Base-by-base conservation (phyloP, 495 filamentous ascomycete species). In the Penicillium salamii region DNA sequence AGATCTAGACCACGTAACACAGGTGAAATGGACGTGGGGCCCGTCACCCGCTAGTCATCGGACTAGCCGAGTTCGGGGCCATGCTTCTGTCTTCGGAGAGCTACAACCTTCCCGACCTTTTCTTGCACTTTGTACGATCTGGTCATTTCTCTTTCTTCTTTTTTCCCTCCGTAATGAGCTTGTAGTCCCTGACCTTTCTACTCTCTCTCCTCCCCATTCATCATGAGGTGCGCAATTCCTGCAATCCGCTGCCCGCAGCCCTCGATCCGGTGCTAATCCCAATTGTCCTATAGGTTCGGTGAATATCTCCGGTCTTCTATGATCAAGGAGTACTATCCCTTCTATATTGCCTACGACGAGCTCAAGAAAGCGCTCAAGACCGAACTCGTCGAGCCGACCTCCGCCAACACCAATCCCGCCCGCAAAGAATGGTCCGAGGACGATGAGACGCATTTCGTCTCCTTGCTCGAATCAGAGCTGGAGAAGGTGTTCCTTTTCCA, bases 401-500 rank as follows among this genome's bases (percentile, higher is more conserved):
- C 78, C 24, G 69, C 77, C 20, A 82, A 78, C 50, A 63, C 74
- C 35, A 79, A 78, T 36, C 78, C 79, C 14, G 72, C 76, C 45
- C 75, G 80, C 19, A 80, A 78, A 49, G 76, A 83, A 54, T 99
- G 95, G 95, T 87, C 84, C 26, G 90, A 95, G 65, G 89, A 95
- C 15, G 89, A 97, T 54, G 93, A 99, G 76, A 86, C 85, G 57
- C 76, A 78, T 26, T 99, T 99, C 66, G 88, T 99, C 29, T 73
- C 80, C 39, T 70, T 87, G 66, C 83, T 99, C 35, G 93, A 97
- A 68, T 74, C 79, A 18, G 91, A 99, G 71, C 79, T 99, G 23
- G 93, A 97, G 51, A 97, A 96, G 68, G 93, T 99, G 34, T 93
- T 92, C 63, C 89, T 85, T 34, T 97, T 96, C 74, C 93, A 97